Conservation (phyloP, 75 land plant species). For the Adiantum capillusveneris region DNA sequence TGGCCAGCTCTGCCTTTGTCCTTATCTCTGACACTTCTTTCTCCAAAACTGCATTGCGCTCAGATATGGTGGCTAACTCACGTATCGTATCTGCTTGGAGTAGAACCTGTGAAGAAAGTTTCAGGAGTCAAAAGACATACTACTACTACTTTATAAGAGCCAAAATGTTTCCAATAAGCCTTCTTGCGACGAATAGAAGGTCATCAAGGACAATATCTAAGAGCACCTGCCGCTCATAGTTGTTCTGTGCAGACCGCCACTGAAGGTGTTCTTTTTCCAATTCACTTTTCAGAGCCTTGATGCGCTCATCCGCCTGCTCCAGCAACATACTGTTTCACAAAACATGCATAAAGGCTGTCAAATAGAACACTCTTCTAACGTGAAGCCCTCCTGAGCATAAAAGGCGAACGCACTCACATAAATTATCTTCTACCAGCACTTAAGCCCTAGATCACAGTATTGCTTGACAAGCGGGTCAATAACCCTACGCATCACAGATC, state of each 20-base stretch:
- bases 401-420: too few species aligned
- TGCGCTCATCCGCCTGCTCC: conserved; percentile 45
- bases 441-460: too few species aligned
- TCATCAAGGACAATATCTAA: background rate
- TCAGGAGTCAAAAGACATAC: too few species aligned
- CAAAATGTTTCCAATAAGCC: too few species aligned
- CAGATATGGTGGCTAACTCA: conserved; percentile 63
- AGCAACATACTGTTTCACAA: conserved; percentile 47
- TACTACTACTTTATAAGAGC: too few species aligned
- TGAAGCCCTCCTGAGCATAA: too few species aligned
- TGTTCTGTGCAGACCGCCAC: conserved; percentile 82
- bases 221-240: conserved; percentile 96
- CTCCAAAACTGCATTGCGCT: conserved; percentile 43
- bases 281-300: conserved; percentile 52
- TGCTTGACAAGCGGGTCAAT: too few species aligned
- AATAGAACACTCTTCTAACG: too few species aligned
- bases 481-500: too few species aligned
- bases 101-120: conserved; percentile 48
- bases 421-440: too few species aligned
- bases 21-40: conserved; percentile 43
- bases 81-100: conserved; percentile 93
- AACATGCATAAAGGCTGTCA: too few species aligned
- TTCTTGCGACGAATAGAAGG: too few species aligned
- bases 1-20: conserved; percentile 37
- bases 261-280: conserved; percentile 65